Evolutionary conservation across 1,284 basidiomycete genomes (phyloP), one percentile per base, ranked within the genome.

Genomic region (Rhodotorula sp.): DNA sequence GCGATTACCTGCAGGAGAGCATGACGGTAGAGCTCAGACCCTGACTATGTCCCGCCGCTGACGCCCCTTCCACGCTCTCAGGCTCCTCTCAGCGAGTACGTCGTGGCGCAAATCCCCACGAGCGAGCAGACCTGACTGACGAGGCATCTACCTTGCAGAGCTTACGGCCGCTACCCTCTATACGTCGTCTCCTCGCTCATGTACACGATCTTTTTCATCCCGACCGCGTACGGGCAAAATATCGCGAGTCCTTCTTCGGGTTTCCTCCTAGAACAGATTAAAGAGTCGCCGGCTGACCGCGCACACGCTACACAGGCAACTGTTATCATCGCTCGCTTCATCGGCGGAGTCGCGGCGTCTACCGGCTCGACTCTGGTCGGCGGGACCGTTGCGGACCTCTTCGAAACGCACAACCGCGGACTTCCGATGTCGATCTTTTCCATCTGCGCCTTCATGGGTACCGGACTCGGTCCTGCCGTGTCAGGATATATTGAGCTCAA

Each of bases 301-400:
- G 39, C 39, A 26, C 54, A 18, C 8, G 20, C 16, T 21, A 0
- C 7, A 6, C 58, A 68, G 67, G n/a, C 18, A n/a, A 89, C 88
- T 0, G 81, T 91, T 3, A 82, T 90, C 18, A 80, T 88, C 58
- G 87, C 85, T 0, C 86, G 90, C 8, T 90, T 90, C 80, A 79
- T 91, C 15, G 83, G 83, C 46, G 89, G 89, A 5, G 85, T 90
- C 78, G 90, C 89, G 75, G 90, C 86, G 2, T 87, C 87, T 0
- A 88, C 89, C 0, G 74, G 74, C 5, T 69, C 67, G 5, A 76
- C 75, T 3, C 71, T 76, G n/a, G 78, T 72, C 49, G 76, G 75
- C 58, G 87, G 83, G 83, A 64, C 85, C 21, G 67, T 77, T 3
- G 61, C 71, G 4, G 78, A 79, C 60, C 58, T 77, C 3, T 79